Evolutionary conservation across 2,329 filamentous ascomycete species (phyloP).

Genomic region (Pseudogymnoascus sp.): DNA sequence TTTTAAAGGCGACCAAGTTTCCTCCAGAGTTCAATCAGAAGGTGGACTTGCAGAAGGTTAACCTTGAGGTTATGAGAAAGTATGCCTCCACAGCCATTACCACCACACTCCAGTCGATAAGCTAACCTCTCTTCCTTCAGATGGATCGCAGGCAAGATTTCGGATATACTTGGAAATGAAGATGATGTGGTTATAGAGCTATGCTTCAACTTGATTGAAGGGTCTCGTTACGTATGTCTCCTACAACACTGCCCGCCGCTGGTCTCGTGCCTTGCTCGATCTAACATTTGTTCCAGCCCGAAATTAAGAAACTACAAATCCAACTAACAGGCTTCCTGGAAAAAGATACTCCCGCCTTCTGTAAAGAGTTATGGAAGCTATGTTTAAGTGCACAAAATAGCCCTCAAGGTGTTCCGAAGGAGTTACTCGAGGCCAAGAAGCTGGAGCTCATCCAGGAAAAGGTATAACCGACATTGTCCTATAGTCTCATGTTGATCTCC

Average conservation of each 20-base stretch:
- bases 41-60: conserved; percentile 96
- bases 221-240: conserved; percentile 62
- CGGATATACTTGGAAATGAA: conserved; percentile 81
- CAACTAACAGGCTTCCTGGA: conserved; percentile 92
- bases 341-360: conserved; percentile 82
- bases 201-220: conserved; percentile 64
- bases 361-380: conserved; percentile 88
- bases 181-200: conserved; percentile 95
- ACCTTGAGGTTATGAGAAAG: conserved; percentile 97
- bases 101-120: conserved; percentile 7
- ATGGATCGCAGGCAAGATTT: conserved; percentile 89
- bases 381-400: conserved; percentile 84
- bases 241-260: not conserved
- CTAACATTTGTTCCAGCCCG: conserved; percentile 55
- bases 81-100: conserved; percentile 39
- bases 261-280: conserved; percentile 14
- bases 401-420: conserved; percentile 86
- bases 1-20: conserved; percentile 87
- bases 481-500: not conserved
- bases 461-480: conserved; percentile 43
- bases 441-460: conserved; percentile 90
- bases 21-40: conserved; percentile 89
- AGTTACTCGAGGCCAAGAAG: conserved; percentile 94
- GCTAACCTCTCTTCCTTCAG: conserved; percentile 39
- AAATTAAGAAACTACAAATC: conserved; percentile 93